These are phyloP conservation scores for Paralagenidium karlingii DNA, from an alignment of 352 stramenopile species.

Conservation along the genomic window DNA sequence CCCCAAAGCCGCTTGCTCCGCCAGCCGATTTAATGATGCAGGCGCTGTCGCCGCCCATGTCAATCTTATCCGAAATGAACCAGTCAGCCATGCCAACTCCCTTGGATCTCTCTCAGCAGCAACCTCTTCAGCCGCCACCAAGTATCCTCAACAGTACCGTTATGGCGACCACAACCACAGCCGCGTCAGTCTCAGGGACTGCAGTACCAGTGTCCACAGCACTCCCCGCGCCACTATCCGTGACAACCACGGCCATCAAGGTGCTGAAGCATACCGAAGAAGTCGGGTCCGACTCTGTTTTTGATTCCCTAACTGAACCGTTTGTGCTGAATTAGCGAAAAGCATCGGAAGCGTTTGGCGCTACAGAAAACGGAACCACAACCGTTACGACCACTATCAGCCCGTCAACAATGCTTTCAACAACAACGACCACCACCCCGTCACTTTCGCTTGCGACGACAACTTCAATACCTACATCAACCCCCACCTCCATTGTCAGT, in stretches of 20 bases:
- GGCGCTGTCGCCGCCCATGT: constrained; percentile 56
- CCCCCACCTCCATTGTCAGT: background rate
- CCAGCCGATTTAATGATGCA: constrained; percentile 56
- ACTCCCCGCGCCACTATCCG: background rate
- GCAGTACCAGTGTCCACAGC: constrained; percentile 2
- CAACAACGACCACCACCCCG: constrained; percentile 2
- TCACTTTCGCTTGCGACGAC: background rate
- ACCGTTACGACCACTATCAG: constrained; percentile 13
- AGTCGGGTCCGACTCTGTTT: constrained; percentile 4
- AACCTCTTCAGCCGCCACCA: constrained; percentile 2
- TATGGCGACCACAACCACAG: constrained; percentile 3
- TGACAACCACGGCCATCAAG: constrained; percentile 13
- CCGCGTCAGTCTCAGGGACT: background rate
- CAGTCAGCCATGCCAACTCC: constrained; percentile 10
- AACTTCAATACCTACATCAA: constrained; percentile 1
- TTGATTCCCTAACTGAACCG: background rate
- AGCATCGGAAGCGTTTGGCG: constrained; percentile 26
- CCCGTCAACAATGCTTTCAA: constrained; percentile 10
- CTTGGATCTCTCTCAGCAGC: background rate
- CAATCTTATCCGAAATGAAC: constrained; percentile 43
- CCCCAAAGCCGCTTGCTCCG: constrained; percentile 40
- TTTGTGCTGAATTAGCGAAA: constrained; percentile 25
- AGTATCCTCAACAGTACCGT: background rate
- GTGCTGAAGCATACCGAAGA: constrained; percentile 14
- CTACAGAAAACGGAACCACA: constrained; percentile 17